Percentiles rank a stretch among this genome's conserved stretches.
These are phyloP conservation scores for Pseudogymnoascus sp. DNA, from an alignment of 2,329 filamentous ascomycete species.

Conservation along the genomic window DNA sequence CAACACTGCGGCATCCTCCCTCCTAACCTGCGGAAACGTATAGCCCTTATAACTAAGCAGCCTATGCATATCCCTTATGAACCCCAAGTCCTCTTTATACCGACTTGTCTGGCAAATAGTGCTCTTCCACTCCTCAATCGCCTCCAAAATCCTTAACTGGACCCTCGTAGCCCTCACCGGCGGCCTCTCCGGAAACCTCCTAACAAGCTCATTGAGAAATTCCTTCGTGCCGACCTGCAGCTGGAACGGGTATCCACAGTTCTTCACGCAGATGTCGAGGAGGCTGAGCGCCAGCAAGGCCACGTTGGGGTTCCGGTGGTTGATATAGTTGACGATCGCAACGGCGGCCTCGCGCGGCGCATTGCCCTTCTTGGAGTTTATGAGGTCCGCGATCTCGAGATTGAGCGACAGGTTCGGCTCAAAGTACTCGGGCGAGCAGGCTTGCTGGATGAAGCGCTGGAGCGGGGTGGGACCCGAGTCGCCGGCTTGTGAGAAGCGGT, in stretches of 20 bases:
- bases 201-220: constrained; percentile 95
- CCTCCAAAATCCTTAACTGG: constrained; percentile 85
- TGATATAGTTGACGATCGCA: constrained; percentile 87
- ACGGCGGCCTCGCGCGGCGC: constrained; percentile 91
- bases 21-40: constrained; percentile 81
- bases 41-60: constrained; percentile 96
- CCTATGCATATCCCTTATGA: constrained; percentile 95
- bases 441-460: constrained; percentile 91
- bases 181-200: constrained; percentile 88
- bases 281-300: constrained; percentile 81
- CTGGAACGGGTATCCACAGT: constrained; percentile 98
- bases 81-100: constrained; percentile 94
- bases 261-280: constrained; percentile 98
- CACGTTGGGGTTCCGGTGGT: constrained; percentile 94
- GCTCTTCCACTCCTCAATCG: constrained; percentile 95
- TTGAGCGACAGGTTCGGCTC: constrained; percentile 95
- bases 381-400: constrained; percentile 90
- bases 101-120: constrained; percentile 97
- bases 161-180: constrained; percentile 78
- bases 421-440: constrained; percentile 94
- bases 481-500: constrained; percentile 80
- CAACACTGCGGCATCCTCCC: constrained; percentile 89
- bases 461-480: constrained; percentile 75
- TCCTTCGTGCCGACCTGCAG: constrained; percentile 98
- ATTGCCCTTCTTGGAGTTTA: constrained; percentile 95